These are phyloP conservation scores for Euryodendron excelsum DNA, from an alignment of 148 eudicot species.

Conservation along the genomic window DNA sequence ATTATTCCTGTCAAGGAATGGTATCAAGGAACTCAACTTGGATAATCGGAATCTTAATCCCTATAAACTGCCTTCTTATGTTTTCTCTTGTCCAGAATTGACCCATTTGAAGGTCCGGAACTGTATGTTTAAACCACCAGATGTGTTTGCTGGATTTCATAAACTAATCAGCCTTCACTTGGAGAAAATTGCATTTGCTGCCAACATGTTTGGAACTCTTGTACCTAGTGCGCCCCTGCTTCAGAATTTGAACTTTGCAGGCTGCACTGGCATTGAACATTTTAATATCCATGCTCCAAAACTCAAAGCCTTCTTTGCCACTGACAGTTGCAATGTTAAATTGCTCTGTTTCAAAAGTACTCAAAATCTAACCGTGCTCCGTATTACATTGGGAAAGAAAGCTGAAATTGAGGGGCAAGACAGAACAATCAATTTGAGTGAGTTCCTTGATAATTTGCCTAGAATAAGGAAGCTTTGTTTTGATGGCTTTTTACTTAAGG, in stretches of 20 bases:
- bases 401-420: not conserved
- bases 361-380: not conserved
- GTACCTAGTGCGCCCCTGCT: not conserved
- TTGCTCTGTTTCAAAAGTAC: not conserved
- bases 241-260: not conserved
- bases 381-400: not conserved
- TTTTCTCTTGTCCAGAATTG: not conserved
- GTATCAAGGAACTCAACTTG: not conserved
- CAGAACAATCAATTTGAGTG: not conserved
- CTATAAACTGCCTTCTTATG: not conserved
- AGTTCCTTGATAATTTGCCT: not conserved
- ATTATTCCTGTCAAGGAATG: slow-evolving; percentile 4
- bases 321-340: not conserved
- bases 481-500: slow-evolving; percentile 7
- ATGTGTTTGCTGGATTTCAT: not conserved
- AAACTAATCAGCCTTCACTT: not conserved
- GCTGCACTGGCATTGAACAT: not conserved
- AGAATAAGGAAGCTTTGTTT: not conserved
- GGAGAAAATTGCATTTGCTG: not conserved
- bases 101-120: not conserved
- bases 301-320: not conserved
- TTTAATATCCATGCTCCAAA: not conserved
- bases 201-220: not conserved
- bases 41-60: not conserved
- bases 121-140: not conserved